Evolutionary conservation across 2,329 filamentous ascomycete genomes (phyloP).

Genomic region (Colletotrichum sp.): DNA sequence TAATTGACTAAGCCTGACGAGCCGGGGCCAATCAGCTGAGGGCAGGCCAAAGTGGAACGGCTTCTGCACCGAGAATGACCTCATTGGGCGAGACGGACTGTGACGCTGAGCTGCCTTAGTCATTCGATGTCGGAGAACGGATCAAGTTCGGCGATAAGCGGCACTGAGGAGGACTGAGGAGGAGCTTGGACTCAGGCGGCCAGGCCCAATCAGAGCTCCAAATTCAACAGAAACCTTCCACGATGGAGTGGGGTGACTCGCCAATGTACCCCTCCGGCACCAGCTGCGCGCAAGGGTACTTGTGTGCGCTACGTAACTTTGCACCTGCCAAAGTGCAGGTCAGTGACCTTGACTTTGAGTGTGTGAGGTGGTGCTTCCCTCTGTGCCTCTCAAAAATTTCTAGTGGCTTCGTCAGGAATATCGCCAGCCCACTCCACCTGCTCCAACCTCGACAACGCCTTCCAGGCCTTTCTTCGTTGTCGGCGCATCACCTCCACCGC

Average conservation of each 20-base stretch:
- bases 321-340: neutral
- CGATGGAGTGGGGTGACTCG: neutral
- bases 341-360: neutral
- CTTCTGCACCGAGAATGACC: neutral
- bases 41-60: neutral
- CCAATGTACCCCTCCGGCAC: neutral
- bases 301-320: neutral
- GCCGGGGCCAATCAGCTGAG: neutral
- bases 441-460: neutral
- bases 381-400: slow-evolving; percentile 14
- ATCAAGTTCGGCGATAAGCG: slow-evolving; percentile 2
- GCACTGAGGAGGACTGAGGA: neutral
- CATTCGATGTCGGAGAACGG: neutral
- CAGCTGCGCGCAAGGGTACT: neutral
- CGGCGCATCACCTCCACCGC: neutral
- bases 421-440: slow-evolving; percentile 5
- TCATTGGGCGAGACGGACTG: neutral
- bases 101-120: neutral
- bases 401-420: slow-evolving; percentile 20
- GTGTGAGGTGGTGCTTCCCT: neutral
- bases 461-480: neutral
- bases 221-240: neutral
- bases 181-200: neutral
- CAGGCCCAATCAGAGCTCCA: neutral
- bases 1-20: neutral